Evolutionary conservation across 2,329 filamentous ascomycete genomes (phyloP), one percentile per base, ranked within the genome.

Genomic region (Colletotrichum orbiculare): DNA sequence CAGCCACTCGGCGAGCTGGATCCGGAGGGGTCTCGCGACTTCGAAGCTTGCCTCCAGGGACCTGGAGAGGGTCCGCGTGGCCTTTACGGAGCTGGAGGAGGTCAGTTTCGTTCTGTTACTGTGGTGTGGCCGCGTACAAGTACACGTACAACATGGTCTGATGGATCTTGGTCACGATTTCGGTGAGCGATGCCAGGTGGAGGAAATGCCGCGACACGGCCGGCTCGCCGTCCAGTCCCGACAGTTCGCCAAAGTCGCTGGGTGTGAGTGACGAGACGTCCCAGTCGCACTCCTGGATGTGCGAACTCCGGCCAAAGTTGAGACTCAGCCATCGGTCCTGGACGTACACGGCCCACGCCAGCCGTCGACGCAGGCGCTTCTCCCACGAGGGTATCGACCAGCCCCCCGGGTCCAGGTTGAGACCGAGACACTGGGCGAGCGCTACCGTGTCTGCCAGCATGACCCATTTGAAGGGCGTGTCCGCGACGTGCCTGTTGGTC

Each of bases 401-500:
- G 0, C 54, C 49, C 8, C 11, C 12, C 2, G 61, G 61, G 17
- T 60, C 61, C 10, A 64, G 48, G 2, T 64, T 64, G 33, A 64
- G 55, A 2, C 61, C 61, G 0, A 64, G 48, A 12, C 56, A 64
- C 39, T 64, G 61, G 0, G 61, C 56, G 0, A 64, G 48, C 3
- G 61, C 61, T 0, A 60, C 61, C 0, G 61, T 64, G 61, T 64
- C 61, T 9, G 56, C 61, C 0, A 64, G 49, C 61, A 64, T 64
- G 11, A 60, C 49, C 61, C 61, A 64, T 43, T 64, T 64, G 43
- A 64, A 64, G 10, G 61, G 61, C 11, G 61, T 64, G 11, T 64
- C 61, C 2, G 61, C 61, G 10, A 64, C 61, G 7, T 64, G 61
- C 11, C 39, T 54, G 13, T 64, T 64, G 12, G 61, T 64, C 4